Conservation (phyloP, 192 early-diverging fungal genomes). For the Linnemannia elongata region DNA sequence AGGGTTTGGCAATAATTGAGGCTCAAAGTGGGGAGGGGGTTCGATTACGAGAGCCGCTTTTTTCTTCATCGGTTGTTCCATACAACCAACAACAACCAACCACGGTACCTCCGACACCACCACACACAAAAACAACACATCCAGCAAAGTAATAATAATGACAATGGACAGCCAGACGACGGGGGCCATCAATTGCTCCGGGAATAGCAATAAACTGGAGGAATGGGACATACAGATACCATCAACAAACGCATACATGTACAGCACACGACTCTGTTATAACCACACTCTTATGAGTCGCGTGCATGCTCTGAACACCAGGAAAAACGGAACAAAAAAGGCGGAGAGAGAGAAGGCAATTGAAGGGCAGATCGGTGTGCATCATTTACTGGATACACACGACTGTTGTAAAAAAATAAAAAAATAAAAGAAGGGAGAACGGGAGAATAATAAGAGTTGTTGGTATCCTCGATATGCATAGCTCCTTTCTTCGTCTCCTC, state of each 20-base stretch:
- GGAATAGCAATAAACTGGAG: neutral
- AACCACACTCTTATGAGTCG: neutral
- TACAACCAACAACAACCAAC: neutral
- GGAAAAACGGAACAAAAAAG: neutral
- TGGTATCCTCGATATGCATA: slow-evolving; percentile 25
- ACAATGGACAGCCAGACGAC: neutral
- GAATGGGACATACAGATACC: neutral
- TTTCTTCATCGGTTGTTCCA: neutral
- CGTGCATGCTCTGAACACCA: neutral
- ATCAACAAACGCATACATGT: neutral
- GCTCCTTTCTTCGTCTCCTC: slow-evolving; percentile 5
- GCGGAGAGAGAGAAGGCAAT: neutral
- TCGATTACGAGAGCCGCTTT: neutral
- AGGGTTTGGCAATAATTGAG: neutral
- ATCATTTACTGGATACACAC: neutral
- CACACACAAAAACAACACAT: neutral
- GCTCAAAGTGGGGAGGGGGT: neutral
- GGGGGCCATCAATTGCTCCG: neutral
- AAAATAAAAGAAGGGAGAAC: neutral
- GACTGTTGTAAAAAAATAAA: no score
- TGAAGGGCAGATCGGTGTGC: neutral
- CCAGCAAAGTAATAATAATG: neutral
- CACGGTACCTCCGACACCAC: neutral
- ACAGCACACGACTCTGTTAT: neutral
- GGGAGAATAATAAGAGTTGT: neutral